Base-by-base conservation (phyloP, 345 rosid species). In the Angophora floribunda region DNA sequence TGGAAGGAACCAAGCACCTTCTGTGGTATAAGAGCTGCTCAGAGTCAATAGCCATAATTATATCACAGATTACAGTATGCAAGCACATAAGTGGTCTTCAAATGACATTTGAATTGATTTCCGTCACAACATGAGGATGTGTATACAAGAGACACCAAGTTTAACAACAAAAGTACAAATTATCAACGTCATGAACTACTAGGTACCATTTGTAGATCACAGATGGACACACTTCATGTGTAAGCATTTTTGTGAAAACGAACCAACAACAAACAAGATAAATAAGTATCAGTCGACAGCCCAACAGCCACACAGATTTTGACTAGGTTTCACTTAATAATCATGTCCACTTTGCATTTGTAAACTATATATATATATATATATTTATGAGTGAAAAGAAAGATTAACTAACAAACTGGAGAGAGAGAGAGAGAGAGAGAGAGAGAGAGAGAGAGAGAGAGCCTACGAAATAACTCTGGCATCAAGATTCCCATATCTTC, bases 401-500 rank as follows among this genome's bases (percentile, higher is more conserved):
- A 89, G 87, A 28, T 47, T 85, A 50, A 88, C 78, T 45, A 44
- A 45, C 84, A 52, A 13, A 13, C 13, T 21, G 57, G 13, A 13
- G 24, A 87, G 17, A 80, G 85, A 52, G 49, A 55, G 86, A 22
- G 50, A 87, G 36, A 90, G 61, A 70, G 53, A 89, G 87, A 79
- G 65, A 86, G 70, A 87, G 89, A 88, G 90, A 87, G 50, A 52
- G 90, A 87, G 92, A 94, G 90, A 94, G 97, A 55, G 28, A 55
- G 61, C 61, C 61, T 85, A 97, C 99, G 99, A 97, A 94, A 97
- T 97, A 91, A 97, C 98, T 91, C 98, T 93, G 91, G 98, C 92
- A 92, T 97, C 99, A 52, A 96, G 98, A 92, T 92, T 95, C 91
- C 97, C 99, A 94, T 97, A 97, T 94, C 95, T 96, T 79, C 98